Evolutionary conservation across 495 filamentous ascomycete genomes (phyloP), one percentile per base, ranked within the genome.

Genomic region (Cetradonia linearis): DNA sequence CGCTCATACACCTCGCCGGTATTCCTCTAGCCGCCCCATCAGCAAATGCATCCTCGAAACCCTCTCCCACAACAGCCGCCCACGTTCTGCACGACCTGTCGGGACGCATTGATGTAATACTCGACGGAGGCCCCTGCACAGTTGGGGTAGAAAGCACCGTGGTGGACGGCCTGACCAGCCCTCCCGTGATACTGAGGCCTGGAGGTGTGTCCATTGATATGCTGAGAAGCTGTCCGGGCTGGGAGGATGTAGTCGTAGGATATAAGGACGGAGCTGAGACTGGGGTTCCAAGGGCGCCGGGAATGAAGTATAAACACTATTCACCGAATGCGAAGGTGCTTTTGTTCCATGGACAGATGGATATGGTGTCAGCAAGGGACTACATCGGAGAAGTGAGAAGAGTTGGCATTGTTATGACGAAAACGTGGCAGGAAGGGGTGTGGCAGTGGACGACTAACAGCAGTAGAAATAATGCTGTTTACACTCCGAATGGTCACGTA

Each of bases 291-390:
- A 81, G 86, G 58, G 91, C 92, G 3, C 93, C 93, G 10, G 93
- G 93, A 3, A 99, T 99, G 93, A 99, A 99, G 69, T 99, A 99
- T 71, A 86, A 91, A 65, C 93, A 99, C 70, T 99, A 99, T 68
- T 94, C 91, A 25, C 93, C 93, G 0, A 87, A 86, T 67, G 93
- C 93, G 18, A 83, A 78, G 34, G 92, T 99, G 11, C 74, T 96
- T 27, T 76, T 99, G 2, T 93, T 87, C 69, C 88, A 95, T 58
- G 56, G 63, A 5, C 40, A 25, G 20, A 60, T 63, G 33, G 31
- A 60, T 1, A 40, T 10, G 25, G 69, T 66, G 7, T 47, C 73
- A 5, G 54, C 65, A 2, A 47, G 25, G 20, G 58, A 27, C 16
- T 56, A 65, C 13, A 16, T 58, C 28, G 46, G 27, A 4, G 61